These are phyloP conservation scores for Globisporangium emineosum DNA, from an alignment of 352 stramenopile genomes.

Conservation along the genomic window DNA sequence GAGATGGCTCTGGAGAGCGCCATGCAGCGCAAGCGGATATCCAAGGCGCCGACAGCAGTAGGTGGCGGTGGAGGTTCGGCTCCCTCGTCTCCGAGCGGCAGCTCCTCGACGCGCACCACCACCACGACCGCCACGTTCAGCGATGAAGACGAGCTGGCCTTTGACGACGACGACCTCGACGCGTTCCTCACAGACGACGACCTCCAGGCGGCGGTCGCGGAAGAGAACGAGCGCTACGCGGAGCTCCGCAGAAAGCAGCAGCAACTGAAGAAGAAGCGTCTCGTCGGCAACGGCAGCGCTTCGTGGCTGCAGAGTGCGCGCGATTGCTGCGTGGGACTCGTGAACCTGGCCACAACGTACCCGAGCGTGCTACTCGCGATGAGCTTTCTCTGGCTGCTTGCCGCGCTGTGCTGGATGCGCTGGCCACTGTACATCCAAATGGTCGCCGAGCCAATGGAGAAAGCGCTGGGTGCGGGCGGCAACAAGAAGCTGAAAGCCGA, in stretches of 20 bases:
- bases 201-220: slow-evolving; percentile 8
- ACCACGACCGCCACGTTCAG: slow-evolving; percentile 10
- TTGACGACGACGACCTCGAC: slow-evolving; percentile 14
- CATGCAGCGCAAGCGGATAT: slow-evolving; percentile 18
- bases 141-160: not conserved
- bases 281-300: not conserved
- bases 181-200: slow-evolving; percentile 16
- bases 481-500: slow-evolving; percentile 30
- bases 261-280: slow-evolving; percentile 8
- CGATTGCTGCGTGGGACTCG: not conserved
- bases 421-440: slow-evolving; percentile 42
- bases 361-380: slow-evolving; percentile 6
- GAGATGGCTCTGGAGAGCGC: slow-evolving; percentile 8
- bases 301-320: not conserved
- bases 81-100: not conserved
- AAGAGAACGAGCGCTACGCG: slow-evolving; percentile 12
- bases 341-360: not conserved
- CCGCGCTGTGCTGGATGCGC: slow-evolving; percentile 41
- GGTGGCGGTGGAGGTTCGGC: not conserved
- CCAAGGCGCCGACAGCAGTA: not conserved
- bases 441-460: slow-evolving; percentile 27
- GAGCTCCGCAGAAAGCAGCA: slow-evolving; percentile 10
- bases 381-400: slow-evolving; percentile 33
- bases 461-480: slow-evolving; percentile 13
- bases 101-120: slow-evolving; percentile 6